Evolutionary conservation across 805 yeast genomes (phyloP).

Genomic region (Candida xyloterini): DNA sequence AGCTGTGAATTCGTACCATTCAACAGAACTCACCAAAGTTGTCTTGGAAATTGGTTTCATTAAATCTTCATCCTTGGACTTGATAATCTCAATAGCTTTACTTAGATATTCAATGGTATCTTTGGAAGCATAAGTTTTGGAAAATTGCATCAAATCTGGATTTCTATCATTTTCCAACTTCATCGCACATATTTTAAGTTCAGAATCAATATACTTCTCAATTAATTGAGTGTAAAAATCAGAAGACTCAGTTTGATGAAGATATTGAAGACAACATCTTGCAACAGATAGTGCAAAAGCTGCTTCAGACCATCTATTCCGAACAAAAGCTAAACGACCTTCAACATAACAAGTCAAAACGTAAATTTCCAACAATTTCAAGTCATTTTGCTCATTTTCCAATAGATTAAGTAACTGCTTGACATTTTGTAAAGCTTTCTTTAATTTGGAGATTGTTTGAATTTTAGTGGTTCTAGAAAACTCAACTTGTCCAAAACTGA

Average conservation of each 20-base stretch:
- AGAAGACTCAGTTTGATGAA: slow-evolving; percentile 37
- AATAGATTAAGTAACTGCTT: slow-evolving; percentile 42
- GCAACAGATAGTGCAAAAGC: slow-evolving; percentile 55
- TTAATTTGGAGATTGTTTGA: slow-evolving; percentile 62
- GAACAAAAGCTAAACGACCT: slow-evolving; percentile 45
- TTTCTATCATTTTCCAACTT: slow-evolving; percentile 35
- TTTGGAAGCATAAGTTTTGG: slow-evolving; percentile 43
- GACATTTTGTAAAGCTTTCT: slow-evolving; percentile 51
- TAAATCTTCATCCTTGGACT: slow-evolving; percentile 34
- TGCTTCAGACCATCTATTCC: slow-evolving; percentile 55
- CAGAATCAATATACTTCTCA: slow-evolving; percentile 62
- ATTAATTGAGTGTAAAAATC: slow-evolving; percentile 53
- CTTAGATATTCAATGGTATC: slow-evolving; percentile 32
- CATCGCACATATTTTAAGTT: slow-evolving; percentile 40
- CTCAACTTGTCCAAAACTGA: slow-evolving; percentile 49
- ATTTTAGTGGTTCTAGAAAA: slow-evolving; percentile 45
- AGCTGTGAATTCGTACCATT: slow-evolving; percentile 60
- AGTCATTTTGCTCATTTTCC: slow-evolving; percentile 37
- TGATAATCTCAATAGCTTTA: slow-evolving; percentile 38
- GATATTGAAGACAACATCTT: slow-evolving; percentile 56
- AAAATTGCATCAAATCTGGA: slow-evolving; percentile 47
- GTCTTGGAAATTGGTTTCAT: slow-evolving; percentile 31
- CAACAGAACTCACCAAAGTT: slow-evolving; percentile 32
- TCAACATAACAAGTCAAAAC: slow-evolving; percentile 36
- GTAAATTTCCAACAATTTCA: slow-evolving; percentile 32